Percentiles rank a stretch among this genome's conserved stretches.
These are phyloP conservation scores for Boletus pseudopeckii DNA, from an alignment of 768 basidiomycete genomes.

Conservation along the genomic window DNA sequence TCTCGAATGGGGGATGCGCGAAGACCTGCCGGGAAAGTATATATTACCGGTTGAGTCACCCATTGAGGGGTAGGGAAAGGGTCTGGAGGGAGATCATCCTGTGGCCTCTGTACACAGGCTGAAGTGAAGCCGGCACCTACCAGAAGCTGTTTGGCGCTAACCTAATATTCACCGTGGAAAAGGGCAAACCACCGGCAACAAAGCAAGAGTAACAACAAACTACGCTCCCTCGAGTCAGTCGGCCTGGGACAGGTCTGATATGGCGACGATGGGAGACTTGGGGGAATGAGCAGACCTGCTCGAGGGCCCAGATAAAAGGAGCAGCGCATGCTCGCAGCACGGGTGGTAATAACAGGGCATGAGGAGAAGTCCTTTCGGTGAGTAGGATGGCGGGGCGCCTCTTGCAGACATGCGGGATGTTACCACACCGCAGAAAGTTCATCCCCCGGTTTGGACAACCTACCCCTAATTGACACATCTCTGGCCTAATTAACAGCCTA, in stretches of 20 bases:
- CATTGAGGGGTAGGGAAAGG: conserved; percentile 15
- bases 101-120: conserved; percentile 8
- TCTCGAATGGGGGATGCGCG: conserved; percentile 10
- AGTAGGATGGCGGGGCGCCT: conserved; percentile 21
- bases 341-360: conserved; percentile 24
- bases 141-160: conserved; percentile 10
- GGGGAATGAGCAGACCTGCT: conserved; percentile 3
- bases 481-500: conserved; percentile 30
- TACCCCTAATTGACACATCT: conserved; percentile 29
- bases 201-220: conserved; percentile 9
- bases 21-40: conserved; percentile 13
- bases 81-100: conserved; percentile 23
- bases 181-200: conserved; percentile 13
- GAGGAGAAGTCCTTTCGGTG: conserved; percentile 22
- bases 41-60: conserved; percentile 14
- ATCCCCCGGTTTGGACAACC: conserved; percentile 29
- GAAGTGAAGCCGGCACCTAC: conserved; percentile 18
- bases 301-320: conserved; percentile 29
- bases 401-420: conserved; percentile 19
- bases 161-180: conserved; percentile 32
- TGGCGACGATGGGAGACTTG: conserved; percentile 5
- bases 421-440: conserved; percentile 22
- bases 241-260: conserved; percentile 1
- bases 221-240: not conserved
- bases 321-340: conserved; percentile 23